A percentile compares a stretch with the other conserved stretches of the same genome.
Evolutionary conservation across 345 rosid species (phyloP).

Genomic region (Eucalyptus viminalis): DNA sequence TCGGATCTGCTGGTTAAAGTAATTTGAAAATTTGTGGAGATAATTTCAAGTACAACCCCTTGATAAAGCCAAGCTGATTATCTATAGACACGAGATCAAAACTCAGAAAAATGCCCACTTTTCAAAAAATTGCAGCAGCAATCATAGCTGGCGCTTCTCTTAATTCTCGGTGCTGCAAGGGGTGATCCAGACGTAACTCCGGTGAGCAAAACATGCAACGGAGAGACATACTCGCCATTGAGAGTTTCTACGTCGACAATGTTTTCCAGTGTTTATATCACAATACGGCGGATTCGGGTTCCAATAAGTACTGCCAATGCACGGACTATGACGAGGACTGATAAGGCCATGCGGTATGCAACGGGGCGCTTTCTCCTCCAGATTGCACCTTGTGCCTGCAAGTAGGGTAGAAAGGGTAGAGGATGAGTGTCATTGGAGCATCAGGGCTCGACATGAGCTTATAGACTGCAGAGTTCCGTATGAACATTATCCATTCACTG

Average conservation of each 20-base stretch:
- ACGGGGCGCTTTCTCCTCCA: neutral
- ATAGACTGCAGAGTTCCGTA: neutral
- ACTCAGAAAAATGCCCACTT: too few species aligned
- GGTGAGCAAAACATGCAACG: too few species aligned
- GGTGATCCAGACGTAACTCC: too few species aligned
- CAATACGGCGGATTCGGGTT: neutral
- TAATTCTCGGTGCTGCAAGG: too few species aligned
- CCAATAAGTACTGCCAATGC: neutral
- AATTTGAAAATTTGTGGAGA: too few species aligned
- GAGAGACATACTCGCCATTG: too few species aligned
- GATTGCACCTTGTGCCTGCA: neutral
- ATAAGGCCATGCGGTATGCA: neutral
- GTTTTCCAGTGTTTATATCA: neutral
- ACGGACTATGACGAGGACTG: neutral
- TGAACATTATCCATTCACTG: neutral
- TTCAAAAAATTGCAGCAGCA: neutral
- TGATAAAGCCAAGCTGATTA: too few species aligned
- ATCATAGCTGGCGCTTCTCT: neutral
- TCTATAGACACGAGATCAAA: too few species aligned
- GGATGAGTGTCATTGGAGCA: neutral
- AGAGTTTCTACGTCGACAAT: too few species aligned
- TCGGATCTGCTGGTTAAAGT: too few species aligned
- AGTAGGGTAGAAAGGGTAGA: neutral
- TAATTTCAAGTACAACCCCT: too few species aligned
- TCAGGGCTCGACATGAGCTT: neutral